Evolutionary conservation across 1,284 basidiomycete genomes (phyloP), one percentile per base, ranked within the genome.

Genomic region (Irpex rosettiformis): DNA sequence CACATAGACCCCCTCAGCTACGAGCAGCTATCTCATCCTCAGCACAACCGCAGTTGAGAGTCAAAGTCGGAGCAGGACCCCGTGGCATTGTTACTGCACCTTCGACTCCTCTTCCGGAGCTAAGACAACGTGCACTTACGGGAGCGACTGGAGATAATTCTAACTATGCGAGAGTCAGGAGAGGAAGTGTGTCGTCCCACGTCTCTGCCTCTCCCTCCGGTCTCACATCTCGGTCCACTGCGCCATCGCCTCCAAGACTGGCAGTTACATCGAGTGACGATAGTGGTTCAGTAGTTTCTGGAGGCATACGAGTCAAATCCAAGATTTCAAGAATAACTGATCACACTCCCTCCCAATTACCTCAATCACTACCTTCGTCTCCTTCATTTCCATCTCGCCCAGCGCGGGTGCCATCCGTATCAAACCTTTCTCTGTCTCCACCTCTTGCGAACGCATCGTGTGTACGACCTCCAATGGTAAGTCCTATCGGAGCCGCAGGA

Each of bases 11-110:
- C 6, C 53, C 70, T 37, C 71, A 72, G 48, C 61, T 66, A 13
- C 65, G 45, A 11, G 25, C 65, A 7, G 27, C 62, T 47, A 60
- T 48, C 42, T 65, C 66, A 24, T 69, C 30, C 11, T 24, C 18
- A 2, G 30, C 69, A 13, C 69, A 74, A 49, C 70, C 74, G 24
- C 73, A 76, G 64, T 78, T 88, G 58, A 87, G 80, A 70, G 79
- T 87, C 7, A 88, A 82, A 63, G 73, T 87, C 29, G 74, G 81
- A 3, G 65, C 25, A 5, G 73, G 57, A 56, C 81, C 62, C 75
- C 76, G 69, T 60, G 67, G 63, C 37, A 73, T 69, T 51, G 59
- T 52, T 10, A 65, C 62, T 18, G 62, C 56, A 61, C 66, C 62
- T 57, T 70, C 62, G 56, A 69, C 66, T 48, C 33, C 33, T 16